Percentiles rank a stretch among this genome's conserved stretches.
Conservation (phyloP, 257 asterid species). For the Nicotiana tomentosiformis region DNA sequence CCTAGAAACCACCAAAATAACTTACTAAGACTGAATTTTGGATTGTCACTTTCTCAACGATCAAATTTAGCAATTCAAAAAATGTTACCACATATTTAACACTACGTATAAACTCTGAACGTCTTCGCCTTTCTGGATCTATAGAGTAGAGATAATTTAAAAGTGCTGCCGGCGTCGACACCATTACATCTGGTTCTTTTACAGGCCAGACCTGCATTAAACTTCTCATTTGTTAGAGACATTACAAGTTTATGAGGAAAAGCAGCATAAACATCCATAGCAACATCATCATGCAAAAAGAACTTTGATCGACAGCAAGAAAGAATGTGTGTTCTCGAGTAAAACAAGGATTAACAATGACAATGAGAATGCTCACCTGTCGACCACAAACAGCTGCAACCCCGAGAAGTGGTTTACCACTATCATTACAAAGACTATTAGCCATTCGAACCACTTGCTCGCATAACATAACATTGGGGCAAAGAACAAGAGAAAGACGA, state of each 20-base stretch:
- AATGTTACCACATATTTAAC: conserved; percentile 78
- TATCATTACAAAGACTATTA: conserved; percentile 47
- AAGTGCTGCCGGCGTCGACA: conserved; percentile 91
- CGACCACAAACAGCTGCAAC: conserved; percentile 82
- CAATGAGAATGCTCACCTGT: conserved; percentile 44
- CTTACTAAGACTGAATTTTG: conserved; percentile 1
- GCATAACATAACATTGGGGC: conserved; percentile 94
- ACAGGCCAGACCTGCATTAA: conserved; percentile 70
- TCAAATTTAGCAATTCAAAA: not conserved
- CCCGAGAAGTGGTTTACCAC: conserved; percentile 59
- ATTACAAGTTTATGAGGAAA: not conserved
- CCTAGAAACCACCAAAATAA: conserved; percentile 33
- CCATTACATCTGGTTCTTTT: conserved; percentile 74
- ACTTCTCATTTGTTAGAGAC: conserved; percentile 15
- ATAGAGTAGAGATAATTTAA: conserved; percentile 72
- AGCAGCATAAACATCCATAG: not conserved
- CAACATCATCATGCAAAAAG: not conserved
- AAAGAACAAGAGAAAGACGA: conserved; percentile 63
- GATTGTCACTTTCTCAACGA: conserved; percentile 1
- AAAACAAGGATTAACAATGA: not conserved
- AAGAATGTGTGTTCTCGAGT: not conserved
- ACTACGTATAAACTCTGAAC: conserved; percentile 52
- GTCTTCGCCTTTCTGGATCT: conserved; percentile 49
- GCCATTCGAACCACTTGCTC: conserved; percentile 99
- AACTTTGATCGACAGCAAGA: not conserved